Evolutionary conservation across 805 yeast species (phyloP), one percentile per base, ranked within the genome.

Genomic region (Monosporozyma aerobia): DNA sequence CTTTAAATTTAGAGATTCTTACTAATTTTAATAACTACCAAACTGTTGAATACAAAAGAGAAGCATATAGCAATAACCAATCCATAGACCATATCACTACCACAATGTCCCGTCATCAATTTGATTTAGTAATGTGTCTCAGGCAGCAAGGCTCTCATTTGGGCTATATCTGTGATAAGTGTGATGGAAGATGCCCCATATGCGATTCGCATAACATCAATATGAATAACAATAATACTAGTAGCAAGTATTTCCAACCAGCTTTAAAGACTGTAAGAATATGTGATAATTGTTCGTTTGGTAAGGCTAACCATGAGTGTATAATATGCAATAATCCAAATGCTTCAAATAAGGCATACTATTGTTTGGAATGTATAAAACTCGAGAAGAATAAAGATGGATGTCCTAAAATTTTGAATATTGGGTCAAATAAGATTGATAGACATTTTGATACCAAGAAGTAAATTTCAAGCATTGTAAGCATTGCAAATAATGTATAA

Each of bases 101-200:
- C 19, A 19, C 19, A 19, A 19, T 90, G 97, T 87, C 96, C 2
- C 82, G 94, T 51, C 96, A 90, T 68, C 96, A 90, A 68, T 81
- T 83, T 49, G 97, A 90, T 64, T 75, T 90, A 27, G 78, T 86
- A 2, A 81, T 84, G 72, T 90, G 98, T 64, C 72, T 86, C 77
- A 87, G 85, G 64, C 94, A 81, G 60, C 89, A 96, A 1, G 97
- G 97, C 0, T 77, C 81, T 0, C 69, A 72, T 16, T 65, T 79
- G 3, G 98, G 96, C 0, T 71, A 75, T 49, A 73, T 90, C 3
- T 90, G 98, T 62, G 82, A 80, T 33, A 86, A 78, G 65, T 90
- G 98, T 66, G 97, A 90, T 64, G 97, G 97, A 1, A 77, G 82
- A 58, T 90, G 98, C 62, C 97, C 97, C 2, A 74, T 82, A 2